Evolutionary conservation across 2,329 filamentous ascomycete genomes (phyloP), one percentile per base, ranked within the genome.

Genomic region (Gremmenia infestans): DNA sequence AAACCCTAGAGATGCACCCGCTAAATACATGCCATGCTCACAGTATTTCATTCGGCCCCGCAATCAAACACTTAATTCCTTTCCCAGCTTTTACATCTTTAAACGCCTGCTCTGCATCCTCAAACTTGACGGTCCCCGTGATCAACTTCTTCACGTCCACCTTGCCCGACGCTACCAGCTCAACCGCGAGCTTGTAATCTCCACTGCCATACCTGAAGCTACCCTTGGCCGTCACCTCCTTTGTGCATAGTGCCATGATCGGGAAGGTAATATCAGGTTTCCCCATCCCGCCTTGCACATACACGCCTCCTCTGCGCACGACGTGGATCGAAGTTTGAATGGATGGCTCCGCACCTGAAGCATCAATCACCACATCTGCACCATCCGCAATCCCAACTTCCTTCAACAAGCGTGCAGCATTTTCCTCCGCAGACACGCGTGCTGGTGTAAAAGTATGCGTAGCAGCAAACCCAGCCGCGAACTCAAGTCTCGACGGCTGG

Each of bases 201-300:
- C 92, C 92, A 53, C 84, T 82, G 3, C 87, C 87, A 72, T 97
- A 97, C 40, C 93, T 83, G 80, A 97, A 97, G 60, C 87, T 92
- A 22, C 93, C 93, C 69, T 87, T 89, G 48, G 89, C 81, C 11
- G 86, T 95, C 51, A 96, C 78, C 77, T 97, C 93, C 76, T 97
- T 97, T 50, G 86, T 80, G 72, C 91, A 95, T 69, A 95, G 79
- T 5, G 89, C 87, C 82, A 93, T 89, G 71, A 97, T 96, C 51
- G 93, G 93, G 77, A 97, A 96, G 8, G 74, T 88, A 71, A 97
- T 92, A 68, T 96, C 89, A 40, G 84, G 73, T 70, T 87, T 88
- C 68, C 93, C 93, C 91, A 97, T 96, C 54, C 92, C 92, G 57
- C 86, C 90, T 75, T 95, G 91, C 8, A 95, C 86, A 66, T 90